These are phyloP conservation scores for Ogataea nonfermentans DNA, from an alignment of 805 yeast genomes.

Conservation along the genomic window DNA sequence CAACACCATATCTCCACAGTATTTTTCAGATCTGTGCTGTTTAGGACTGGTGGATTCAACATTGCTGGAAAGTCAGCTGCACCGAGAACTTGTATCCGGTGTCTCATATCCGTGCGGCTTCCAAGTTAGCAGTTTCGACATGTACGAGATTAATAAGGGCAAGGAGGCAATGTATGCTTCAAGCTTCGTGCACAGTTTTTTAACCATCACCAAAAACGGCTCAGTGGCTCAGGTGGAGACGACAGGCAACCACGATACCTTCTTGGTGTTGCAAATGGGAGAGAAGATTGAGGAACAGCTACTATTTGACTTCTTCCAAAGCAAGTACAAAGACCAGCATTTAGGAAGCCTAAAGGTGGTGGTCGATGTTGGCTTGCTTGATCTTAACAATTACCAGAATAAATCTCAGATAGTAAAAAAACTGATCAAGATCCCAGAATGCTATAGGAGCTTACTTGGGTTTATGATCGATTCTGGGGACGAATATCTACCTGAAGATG, in stretches of 20 bases:
- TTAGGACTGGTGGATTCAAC: constrained; percentile 44
- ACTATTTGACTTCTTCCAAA: neutral
- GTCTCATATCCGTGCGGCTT: constrained; percentile 50
- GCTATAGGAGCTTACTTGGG: constrained; percentile 33
- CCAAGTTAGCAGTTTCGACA: constrained; percentile 19
- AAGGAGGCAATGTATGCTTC: constrained; percentile 47
- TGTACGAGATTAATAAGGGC: constrained; percentile 35
- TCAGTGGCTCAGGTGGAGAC: constrained; percentile 50
- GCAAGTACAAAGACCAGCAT: constrained; percentile 5
- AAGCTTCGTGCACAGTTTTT: constrained; percentile 44
- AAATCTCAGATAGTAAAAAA: constrained; percentile 6
- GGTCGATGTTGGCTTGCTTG: constrained; percentile 24
- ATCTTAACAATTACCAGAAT: constrained; percentile 3
- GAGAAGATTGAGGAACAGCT: constrained; percentile 1
- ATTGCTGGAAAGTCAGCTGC: constrained; percentile 47
- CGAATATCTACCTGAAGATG: constrained; percentile 27
- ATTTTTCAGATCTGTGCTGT: constrained; percentile 46
- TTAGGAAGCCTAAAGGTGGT: constrained; percentile 27
- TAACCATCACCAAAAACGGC: constrained; percentile 47
- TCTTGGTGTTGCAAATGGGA: constrained; percentile 34
- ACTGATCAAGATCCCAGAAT: constrained; percentile 20
- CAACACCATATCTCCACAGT: constrained; percentile 52
- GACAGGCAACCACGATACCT: constrained; percentile 49
- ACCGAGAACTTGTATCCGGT: constrained; percentile 51
- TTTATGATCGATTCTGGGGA: constrained; percentile 43